phyloP scores from a whole-genome alignment of 2,329 filamentous ascomycete species.

The Didymella glomerata region DNA sequence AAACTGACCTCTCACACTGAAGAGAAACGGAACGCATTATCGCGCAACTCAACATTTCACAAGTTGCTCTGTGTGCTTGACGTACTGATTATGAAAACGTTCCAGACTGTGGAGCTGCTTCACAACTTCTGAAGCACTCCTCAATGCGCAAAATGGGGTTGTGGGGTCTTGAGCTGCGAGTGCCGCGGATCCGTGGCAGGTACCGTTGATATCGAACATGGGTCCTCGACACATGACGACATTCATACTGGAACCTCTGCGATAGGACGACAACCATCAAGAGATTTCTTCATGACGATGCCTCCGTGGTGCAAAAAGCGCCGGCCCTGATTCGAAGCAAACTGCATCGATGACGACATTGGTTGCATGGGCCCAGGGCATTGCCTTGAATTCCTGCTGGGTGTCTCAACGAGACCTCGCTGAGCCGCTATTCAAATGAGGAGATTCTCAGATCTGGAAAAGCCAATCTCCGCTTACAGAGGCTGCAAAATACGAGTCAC shows the following conservation, averaged over 20 bases:
- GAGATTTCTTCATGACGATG: conserved; percentile 7
- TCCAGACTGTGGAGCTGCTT: background rate
- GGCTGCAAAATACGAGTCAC: background rate
- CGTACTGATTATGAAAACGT: background rate
- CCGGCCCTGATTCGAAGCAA: conserved; percentile 1
- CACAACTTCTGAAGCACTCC: background rate
- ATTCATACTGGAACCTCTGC: conserved; percentile 3
- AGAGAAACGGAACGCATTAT: background rate
- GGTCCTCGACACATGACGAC: conserved; percentile 18
- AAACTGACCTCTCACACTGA: background rate
- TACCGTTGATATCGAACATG: conserved; percentile 10
- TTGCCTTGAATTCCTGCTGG: conserved; percentile 10
- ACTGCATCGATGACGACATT: conserved; percentile 14
- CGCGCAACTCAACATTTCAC: background rate
- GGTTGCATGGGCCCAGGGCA: background rate
- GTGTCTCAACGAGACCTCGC: background rate
- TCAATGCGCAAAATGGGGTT: conserved; percentile 2
- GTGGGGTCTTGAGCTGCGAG: conserved; percentile 11
- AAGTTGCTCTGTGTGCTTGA: background rate
- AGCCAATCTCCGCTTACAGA: conserved; percentile 3
- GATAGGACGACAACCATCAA: background rate
- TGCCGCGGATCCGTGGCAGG: conserved; percentile 16
- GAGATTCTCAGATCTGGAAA: conserved; percentile 3
- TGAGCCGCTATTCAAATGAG: conserved; percentile 1
- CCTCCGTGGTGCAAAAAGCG: background rate